These are phyloP conservation scores for Phytopythium litorale DNA, from an alignment of 352 stramenopile genomes.

Conservation along the genomic window DNA sequence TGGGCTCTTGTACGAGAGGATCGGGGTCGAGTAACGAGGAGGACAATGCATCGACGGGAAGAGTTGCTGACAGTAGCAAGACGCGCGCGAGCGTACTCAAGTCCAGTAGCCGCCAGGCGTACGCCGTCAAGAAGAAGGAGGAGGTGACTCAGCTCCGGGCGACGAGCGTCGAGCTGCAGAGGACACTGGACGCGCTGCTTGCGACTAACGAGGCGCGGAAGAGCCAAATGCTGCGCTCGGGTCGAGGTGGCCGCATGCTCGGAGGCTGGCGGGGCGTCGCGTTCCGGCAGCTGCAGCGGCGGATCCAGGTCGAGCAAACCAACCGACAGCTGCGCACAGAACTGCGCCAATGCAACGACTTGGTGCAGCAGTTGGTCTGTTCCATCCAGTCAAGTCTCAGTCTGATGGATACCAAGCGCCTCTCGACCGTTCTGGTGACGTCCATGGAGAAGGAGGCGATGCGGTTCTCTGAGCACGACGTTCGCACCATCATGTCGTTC, in stretches of 20 bases:
- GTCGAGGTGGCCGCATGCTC: neutral
- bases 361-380: neutral
- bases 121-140: constrained; percentile 8
- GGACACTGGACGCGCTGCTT: neutral
- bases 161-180: constrained; percentile 8
- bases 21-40: no score
- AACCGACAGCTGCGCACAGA: neutral
- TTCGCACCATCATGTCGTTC: neutral
- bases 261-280: constrained; percentile 11
- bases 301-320: constrained; percentile 7
- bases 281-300: constrained; percentile 11
- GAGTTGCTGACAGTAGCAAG: neutral
- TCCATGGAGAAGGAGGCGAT: neutral
- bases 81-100: neutral
- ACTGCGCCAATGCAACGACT: neutral
- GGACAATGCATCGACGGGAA: no score
- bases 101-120: constrained; percentile 10
- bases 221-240: neutral
- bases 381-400: neutral
- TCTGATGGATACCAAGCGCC: neutral
- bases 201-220: neutral
- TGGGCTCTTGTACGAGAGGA: no score
- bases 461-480: neutral
- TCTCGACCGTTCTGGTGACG: neutral
- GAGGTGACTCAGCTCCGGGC: constrained; percentile 9